A percentile compares a stretch with the other conserved stretches of the same genome.
These are phyloP conservation scores for Pythium angustatum DNA, from an alignment of 352 stramenopile species.

Conservation along the genomic window DNA sequence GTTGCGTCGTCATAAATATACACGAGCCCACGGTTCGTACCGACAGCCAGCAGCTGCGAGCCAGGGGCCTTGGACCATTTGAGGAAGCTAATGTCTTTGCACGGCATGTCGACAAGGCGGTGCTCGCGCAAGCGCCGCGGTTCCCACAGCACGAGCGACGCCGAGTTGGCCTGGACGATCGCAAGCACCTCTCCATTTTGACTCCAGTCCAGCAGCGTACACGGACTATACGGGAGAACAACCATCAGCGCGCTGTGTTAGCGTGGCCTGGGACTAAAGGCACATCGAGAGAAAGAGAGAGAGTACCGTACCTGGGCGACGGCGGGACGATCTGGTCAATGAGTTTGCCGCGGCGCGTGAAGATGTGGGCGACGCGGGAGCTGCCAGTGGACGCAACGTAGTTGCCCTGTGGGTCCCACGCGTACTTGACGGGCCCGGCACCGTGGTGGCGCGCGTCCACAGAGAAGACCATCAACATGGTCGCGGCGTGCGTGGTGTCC, in stretches of 20 bases:
- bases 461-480: constrained; percentile 83
- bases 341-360: constrained; percentile 64
- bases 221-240: too few species aligned
- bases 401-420: constrained; percentile 75
- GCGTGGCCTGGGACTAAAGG: background rate
- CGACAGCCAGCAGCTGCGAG: constrained; percentile 65
- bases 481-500: background rate
- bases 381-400: constrained; percentile 76
- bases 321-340: constrained; percentile 80
- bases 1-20: constrained; percentile 76
- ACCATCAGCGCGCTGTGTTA: too few species aligned
- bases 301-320: constrained; percentile 50
- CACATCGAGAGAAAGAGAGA: background rate
- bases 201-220: constrained; percentile 76
- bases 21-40: constrained; percentile 71
- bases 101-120: constrained; percentile 64
- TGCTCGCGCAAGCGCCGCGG: constrained; percentile 61
- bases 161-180: constrained; percentile 76
- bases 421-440: constrained; percentile 69
- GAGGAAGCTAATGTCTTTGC: constrained; percentile 76
- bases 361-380: constrained; percentile 78
- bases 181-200: constrained; percentile 65
- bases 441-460: constrained; percentile 79
- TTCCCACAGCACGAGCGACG: constrained; percentile 72
- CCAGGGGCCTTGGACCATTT: constrained; percentile 76